Evolutionary conservation across 2,329 filamentous ascomycete genomes (phyloP).

Genomic region (Trichoderma atrobrunneum): DNA sequence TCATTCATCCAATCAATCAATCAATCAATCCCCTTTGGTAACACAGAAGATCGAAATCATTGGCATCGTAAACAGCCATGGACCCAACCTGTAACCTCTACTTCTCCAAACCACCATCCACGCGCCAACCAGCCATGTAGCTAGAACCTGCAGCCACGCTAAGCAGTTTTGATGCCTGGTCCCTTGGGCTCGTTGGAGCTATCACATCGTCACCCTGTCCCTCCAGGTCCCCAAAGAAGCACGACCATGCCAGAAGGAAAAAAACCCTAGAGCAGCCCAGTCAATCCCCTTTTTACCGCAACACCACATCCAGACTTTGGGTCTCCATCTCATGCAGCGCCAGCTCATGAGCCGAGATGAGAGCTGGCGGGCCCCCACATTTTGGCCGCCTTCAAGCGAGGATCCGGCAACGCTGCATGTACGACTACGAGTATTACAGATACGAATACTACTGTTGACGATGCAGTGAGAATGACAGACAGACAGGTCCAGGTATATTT

Average conservation of each 20-base stretch:
- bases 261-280: no score
- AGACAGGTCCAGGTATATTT: background rate
- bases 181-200: background rate
- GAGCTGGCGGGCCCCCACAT: slow-evolving; percentile 4
- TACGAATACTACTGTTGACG: background rate
- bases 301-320: background rate
- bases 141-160: slow-evolving; percentile 5
- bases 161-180: background rate
- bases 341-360: slow-evolving; percentile 19
- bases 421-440: background rate
- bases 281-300: background rate
- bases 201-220: background rate
- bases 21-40: no score
- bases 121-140: background rate
- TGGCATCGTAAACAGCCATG: background rate
- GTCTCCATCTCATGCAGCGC: slow-evolving; percentile 10
- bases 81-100: background rate
- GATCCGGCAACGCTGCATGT: background rate
- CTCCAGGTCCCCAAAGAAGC: background rate
- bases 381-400: background rate
- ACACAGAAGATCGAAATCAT: background rate
- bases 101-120: background rate
- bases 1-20: no score
- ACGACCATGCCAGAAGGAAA: background rate
- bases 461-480: background rate